Evolutionary conservation across 208 protist genomes (phyloP).

Genomic region (Borovskyia barvae): DNA sequence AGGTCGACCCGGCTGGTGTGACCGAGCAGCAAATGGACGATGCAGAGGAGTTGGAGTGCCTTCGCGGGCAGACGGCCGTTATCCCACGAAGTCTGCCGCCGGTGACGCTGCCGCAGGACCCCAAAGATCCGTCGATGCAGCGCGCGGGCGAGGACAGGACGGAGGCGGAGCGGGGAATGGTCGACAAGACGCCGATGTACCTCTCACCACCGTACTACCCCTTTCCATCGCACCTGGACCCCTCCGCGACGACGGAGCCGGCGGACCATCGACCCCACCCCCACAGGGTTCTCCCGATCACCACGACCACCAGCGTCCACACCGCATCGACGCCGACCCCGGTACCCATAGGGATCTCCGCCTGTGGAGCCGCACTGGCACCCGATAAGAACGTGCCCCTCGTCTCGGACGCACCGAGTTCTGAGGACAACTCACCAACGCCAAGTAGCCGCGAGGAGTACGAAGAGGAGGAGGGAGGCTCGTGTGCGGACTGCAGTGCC

Average conservation of each 20-base stretch:
- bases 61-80: conserved; percentile 37
- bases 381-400: too few relatives aligned
- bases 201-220: neutral
- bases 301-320: too few relatives aligned
- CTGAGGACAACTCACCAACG: conserved; percentile 25
- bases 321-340: too few relatives aligned
- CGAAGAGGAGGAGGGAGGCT: conserved; percentile 5
- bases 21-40: conserved; percentile 25
- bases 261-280: too few relatives aligned
- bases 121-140: too few relatives aligned
- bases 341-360: too few relatives aligned
- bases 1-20: conserved; percentile 1
- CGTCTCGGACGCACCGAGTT: too few relatives aligned
- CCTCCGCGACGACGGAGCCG: too few relatives aligned
- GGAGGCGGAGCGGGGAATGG: neutral
- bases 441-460: conserved; percentile 23
- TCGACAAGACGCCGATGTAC: neutral
- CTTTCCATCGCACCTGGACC: too few relatives aligned
- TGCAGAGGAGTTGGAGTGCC: conserved; percentile 36
- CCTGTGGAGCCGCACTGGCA: too few relatives aligned
- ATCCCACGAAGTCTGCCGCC: conserved; percentile 24
- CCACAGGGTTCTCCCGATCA: too few relatives aligned
- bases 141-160: too few relatives aligned
- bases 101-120: conserved; percentile 12
- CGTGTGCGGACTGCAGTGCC: neutral